A percentile compares a stretch with the other conserved stretches of the same genome.
These are phyloP conservation scores for Sporothrix variecibatus DNA, from an alignment of 2,329 filamentous ascomycete species.

Conservation along the genomic window DNA sequence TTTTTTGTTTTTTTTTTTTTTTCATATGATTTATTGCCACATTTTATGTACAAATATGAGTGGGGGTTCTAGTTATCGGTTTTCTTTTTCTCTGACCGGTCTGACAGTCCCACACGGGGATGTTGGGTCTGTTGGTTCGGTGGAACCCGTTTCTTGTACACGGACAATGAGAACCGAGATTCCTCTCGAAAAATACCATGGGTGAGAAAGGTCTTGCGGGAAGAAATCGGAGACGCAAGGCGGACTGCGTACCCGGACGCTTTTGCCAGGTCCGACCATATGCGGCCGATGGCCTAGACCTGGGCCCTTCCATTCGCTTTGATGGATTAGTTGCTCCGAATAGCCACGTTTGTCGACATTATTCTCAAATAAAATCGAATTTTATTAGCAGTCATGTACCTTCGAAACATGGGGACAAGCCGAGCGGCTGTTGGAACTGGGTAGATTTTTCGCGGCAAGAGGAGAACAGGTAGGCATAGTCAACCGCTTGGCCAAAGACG, in stretches of 20 bases:
- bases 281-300: neutral
- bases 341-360: neutral
- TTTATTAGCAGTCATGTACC: no score
- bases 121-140: neutral
- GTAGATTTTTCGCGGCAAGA: no score
- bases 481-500: neutral
- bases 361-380: neutral
- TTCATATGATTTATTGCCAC: no score
- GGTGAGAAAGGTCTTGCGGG: neutral
- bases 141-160: neutral
- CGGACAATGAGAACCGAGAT: conserved; percentile 9
- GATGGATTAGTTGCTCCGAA: neutral
- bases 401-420: no score
- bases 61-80: neutral
- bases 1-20: neutral
- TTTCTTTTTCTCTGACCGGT: neutral
- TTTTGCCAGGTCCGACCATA: neutral
- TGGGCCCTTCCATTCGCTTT: neutral
- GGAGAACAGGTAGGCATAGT: neutral
- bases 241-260: neutral
- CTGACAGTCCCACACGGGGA: neutral
- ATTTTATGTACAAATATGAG: no score
- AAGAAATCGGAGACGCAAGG: neutral
- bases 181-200: neutral
- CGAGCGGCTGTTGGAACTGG: no score